phyloP scores from a whole-genome alignment of 2,329 filamentous ascomycete genomes.

The Fusarium cyanostomum region DNA sequence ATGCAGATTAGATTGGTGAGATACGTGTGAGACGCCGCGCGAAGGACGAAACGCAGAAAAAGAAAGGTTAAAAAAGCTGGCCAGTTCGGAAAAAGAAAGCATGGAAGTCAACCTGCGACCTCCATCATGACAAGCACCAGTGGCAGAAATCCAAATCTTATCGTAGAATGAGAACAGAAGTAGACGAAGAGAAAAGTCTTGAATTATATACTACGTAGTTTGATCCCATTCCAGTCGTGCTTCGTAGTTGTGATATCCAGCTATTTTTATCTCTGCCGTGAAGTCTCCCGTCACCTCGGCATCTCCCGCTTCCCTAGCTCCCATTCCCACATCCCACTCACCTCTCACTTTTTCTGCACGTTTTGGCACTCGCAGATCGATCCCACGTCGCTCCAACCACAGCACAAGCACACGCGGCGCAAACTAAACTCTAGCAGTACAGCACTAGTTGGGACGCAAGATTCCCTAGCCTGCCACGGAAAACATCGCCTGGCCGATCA shows the following conservation, averaged over 20 bases:
- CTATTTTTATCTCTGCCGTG: constrained; percentile 9
- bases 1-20: constrained; percentile 14
- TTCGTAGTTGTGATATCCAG: not conserved
- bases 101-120: not conserved
- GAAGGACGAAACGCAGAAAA: constrained; percentile 24
- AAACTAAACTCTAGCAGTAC: not conserved
- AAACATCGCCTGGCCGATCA: constrained; percentile 22
- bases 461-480: constrained; percentile 19
- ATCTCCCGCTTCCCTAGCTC: constrained; percentile 29
- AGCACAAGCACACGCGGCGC: not conserved
- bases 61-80: constrained; percentile 15
- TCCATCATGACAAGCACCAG: not conserved
- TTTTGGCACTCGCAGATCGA: constrained; percentile 21
- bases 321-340: constrained; percentile 12
- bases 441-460: constrained; percentile 16
- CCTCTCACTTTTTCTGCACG: constrained; percentile 27
- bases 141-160: not conserved
- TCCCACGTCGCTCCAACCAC: constrained; percentile 16
- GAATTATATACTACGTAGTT: too few species aligned
- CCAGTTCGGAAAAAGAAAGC: constrained; percentile 24
- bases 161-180: not conserved
- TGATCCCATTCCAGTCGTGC: not conserved
- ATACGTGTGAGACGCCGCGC: constrained; percentile 23
- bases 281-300: constrained; percentile 17
- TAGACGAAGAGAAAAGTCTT: not conserved